Evolutionary conservation across 805 yeast species (phyloP).

Genomic region (Middelhovenomyces tepae): DNA sequence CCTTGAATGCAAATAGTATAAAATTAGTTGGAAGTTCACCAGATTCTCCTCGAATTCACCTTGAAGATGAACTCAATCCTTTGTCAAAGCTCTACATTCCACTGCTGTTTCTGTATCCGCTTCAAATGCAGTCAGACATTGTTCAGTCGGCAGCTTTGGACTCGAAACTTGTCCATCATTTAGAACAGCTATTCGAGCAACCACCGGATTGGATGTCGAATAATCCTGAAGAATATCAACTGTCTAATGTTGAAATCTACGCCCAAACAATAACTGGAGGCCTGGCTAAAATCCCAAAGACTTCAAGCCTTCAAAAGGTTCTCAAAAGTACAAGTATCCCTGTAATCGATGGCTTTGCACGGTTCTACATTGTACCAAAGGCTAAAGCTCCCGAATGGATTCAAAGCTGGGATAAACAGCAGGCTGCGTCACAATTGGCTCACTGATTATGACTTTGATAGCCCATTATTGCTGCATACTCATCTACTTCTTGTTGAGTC

Average conservation of each 20-base stretch:
- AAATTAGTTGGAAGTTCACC: conserved; percentile 41
- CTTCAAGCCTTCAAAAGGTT: conserved; percentile 54
- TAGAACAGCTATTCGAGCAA: conserved; percentile 52
- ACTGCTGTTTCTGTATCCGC: conserved; percentile 71
- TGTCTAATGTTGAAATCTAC: conserved; percentile 56
- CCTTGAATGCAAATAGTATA: conserved; percentile 53
- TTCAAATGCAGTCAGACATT: conserved; percentile 75
- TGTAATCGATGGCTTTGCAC: conserved; percentile 61
- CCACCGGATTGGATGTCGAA: conserved; percentile 59
- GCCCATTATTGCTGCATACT: conserved; percentile 41
- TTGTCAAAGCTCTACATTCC: conserved; percentile 76
- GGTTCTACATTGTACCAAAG: conserved; percentile 75
- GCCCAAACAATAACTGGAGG: conserved; percentile 84
- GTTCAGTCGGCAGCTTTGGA: conserved; percentile 68
- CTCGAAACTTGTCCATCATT: conserved; percentile 53
- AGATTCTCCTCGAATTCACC: conserved; percentile 24
- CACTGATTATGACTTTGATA: no score
- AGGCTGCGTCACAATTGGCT: no score
- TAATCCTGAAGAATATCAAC: conserved; percentile 42
- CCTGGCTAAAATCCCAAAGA: conserved; percentile 74
- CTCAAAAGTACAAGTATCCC: conserved; percentile 63
- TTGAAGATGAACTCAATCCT: conserved; percentile 29
- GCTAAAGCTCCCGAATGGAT: conserved; percentile 58
- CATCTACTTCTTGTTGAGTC: conserved; percentile 38
- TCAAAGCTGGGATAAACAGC: conserved; percentile 24